Conservation (phyloP, 208 protist genomes). For the Leishmania major region DNA sequence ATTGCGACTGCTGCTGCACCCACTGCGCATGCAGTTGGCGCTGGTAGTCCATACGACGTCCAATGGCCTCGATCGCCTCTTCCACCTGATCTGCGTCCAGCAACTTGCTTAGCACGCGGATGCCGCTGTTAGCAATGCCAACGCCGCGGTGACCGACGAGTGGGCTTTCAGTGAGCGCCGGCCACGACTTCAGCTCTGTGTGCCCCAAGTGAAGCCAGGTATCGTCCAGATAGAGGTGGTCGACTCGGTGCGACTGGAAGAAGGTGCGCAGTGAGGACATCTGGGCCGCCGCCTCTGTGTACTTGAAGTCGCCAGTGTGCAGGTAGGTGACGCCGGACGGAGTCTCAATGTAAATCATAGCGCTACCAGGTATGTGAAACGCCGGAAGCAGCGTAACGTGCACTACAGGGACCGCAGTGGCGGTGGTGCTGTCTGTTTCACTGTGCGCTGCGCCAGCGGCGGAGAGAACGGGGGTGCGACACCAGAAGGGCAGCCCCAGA, state of each 20-base stretch:
- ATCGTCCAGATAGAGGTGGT: constrained; percentile 86
- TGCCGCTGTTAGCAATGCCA: constrained; percentile 16
- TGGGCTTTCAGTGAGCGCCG: neutral
- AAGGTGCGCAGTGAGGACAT: constrained; percentile 42
- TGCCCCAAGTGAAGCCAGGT: constrained; percentile 82
- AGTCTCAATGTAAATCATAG: constrained; percentile 76
- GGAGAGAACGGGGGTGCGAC: constrained; percentile 29
- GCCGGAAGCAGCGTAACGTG: constrained; percentile 59
- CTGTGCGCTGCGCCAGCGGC: neutral
- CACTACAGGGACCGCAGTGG: constrained; percentile 11
- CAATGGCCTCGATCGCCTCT: constrained; percentile 75
- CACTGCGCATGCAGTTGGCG: constrained; percentile 26
- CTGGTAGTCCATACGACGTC: constrained; percentile 63
- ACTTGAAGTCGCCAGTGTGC: constrained; percentile 88
- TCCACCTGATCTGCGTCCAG: constrained; percentile 57
- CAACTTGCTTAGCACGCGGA: constrained; percentile 60
- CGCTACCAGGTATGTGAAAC: constrained; percentile 80
- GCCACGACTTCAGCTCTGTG: constrained; percentile 14
- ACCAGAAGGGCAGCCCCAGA: constrained; percentile 41
- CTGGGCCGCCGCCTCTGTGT: constrained; percentile 25
- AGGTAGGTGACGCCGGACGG: constrained; percentile 57
- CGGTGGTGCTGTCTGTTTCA: neutral
- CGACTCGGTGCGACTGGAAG: constrained; percentile 56
- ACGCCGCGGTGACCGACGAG: neutral
- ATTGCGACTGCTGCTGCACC: neutral